Conservation (phyloP, 495 filamentous ascomycete species). For the Aspergillus olivimuriae region DNA sequence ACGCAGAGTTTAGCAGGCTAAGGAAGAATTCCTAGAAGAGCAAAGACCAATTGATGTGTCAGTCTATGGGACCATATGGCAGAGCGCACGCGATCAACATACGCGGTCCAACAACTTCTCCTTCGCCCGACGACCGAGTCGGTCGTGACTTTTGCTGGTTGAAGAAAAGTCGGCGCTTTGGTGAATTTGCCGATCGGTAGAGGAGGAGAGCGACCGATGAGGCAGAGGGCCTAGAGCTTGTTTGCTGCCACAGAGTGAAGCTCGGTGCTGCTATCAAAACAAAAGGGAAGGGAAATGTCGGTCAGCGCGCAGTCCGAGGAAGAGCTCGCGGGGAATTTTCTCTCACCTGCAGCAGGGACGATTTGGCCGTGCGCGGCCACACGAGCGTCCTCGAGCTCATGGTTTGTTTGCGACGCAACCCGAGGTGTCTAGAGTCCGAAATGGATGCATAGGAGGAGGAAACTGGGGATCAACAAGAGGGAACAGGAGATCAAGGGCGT, state of each 20-base stretch:
- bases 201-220: constrained; percentile 16
- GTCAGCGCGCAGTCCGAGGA: constrained; percentile 8
- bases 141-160: constrained; percentile 24
- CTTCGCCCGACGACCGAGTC: constrained; percentile 40
- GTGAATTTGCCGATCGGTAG: constrained; percentile 17
- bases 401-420: constrained; percentile 13
- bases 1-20: constrained; percentile 72
- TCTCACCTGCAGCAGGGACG: constrained; percentile 27
- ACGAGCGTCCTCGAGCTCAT: constrained; percentile 34
- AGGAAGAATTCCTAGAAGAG: constrained; percentile 66
- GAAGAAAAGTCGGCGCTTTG: constrained; percentile 36
- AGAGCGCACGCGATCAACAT: constrained; percentile 6
- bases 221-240: constrained; percentile 8
- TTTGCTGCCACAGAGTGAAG: constrained; percentile 12
- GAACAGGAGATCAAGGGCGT: not conserved
- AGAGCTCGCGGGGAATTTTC: not conserved
- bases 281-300: not conserved
- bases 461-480: not conserved
- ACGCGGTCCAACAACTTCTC: constrained; percentile 43
- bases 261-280: constrained; percentile 13
- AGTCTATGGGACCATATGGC: not conserved
- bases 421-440: constrained; percentile 5
- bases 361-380: constrained; percentile 28
- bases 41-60: not conserved
- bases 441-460: constrained; percentile 7